phyloP scores from a whole-genome alignment of 306 rosid genomes.

The Dalbergia cochinchinensis region DNA sequence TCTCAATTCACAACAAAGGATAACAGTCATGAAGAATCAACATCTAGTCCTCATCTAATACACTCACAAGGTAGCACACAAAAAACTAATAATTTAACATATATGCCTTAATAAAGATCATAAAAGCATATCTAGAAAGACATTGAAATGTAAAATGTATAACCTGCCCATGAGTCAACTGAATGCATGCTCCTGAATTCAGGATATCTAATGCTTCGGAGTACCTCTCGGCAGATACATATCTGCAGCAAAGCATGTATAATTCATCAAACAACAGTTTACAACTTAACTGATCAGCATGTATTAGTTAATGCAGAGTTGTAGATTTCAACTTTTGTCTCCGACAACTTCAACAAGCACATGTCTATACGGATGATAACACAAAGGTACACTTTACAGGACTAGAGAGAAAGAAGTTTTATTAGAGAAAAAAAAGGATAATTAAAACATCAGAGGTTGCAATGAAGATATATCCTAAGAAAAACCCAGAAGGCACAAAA shows the following conservation, averaged over 20 bases:
- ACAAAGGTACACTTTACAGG: neutral
- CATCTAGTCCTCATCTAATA: neutral
- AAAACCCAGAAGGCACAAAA: neutral
- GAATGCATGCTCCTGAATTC: conserved; percentile 89
- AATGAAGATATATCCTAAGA: conserved; percentile 14
- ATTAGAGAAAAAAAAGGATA: neutral
- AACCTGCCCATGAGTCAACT: conserved; percentile 84
- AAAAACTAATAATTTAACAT: conserved; percentile 14
- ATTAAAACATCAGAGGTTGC: conserved; percentile 7
- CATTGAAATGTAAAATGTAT: conserved; percentile 32
- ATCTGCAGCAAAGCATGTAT: conserved; percentile 65
- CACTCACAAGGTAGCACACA: neutral
- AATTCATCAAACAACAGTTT: conserved; percentile 35
- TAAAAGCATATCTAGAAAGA: conserved; percentile 29
- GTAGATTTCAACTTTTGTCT: neutral
- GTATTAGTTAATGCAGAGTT: neutral
- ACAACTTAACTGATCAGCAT: conserved; percentile 30
- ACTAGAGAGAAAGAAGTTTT: neutral
- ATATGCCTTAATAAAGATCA: conserved; percentile 4
- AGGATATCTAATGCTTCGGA: conserved; percentile 87
- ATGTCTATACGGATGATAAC: neutral
- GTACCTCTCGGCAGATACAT: conserved; percentile 74
- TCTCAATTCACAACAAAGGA: neutral
- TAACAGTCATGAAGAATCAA: neutral
- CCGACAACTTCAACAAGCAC: conserved; percentile 22